These are phyloP conservation scores for Sambucus nigra DNA, from an alignment of 129 eudicot species.

Conservation along the genomic window DNA sequence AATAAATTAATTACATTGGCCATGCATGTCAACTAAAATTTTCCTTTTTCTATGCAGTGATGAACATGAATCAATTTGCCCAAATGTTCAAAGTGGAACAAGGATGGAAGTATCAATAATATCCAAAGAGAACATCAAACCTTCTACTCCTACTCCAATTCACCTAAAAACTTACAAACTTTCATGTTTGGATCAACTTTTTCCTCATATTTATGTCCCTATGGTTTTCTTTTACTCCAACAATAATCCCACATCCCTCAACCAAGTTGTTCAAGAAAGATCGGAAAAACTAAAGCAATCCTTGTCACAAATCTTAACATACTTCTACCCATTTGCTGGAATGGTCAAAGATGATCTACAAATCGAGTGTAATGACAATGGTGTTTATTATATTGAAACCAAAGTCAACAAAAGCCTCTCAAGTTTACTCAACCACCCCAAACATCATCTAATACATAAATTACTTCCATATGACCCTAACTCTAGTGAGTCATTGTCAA, in stretches of 20 bases:
- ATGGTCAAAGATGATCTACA: not conserved
- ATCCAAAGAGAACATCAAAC: too few species aligned
- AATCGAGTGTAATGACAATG: conserved; percentile 9
- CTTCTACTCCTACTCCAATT: not conserved
- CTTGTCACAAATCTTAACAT: conserved; percentile 1
- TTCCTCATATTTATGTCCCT: not conserved
- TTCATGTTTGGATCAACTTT: not conserved
- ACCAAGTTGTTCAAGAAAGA: not conserved
- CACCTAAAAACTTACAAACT: conserved; percentile 5
- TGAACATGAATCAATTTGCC: too few species aligned
- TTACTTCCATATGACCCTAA: conserved; percentile 2
- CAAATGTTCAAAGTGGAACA: too few species aligned
- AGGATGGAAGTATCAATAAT: too few species aligned
- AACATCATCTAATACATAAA: not conserved
- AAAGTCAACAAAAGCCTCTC: not conserved
- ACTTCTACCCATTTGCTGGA: conserved; percentile 8
- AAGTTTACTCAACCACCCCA: conserved; percentile 1
- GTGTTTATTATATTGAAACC: not conserved
- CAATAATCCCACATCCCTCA: not conserved
- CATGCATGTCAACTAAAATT: too few species aligned
- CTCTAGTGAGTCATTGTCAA: not conserved
- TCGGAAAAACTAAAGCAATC: not conserved
- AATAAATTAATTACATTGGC: too few species aligned
- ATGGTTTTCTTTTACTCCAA: not conserved
- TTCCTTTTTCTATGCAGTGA: too few species aligned